phyloP scores from a whole-genome alignment of 441 rosid genomes.

The Sinapis alba region DNA sequence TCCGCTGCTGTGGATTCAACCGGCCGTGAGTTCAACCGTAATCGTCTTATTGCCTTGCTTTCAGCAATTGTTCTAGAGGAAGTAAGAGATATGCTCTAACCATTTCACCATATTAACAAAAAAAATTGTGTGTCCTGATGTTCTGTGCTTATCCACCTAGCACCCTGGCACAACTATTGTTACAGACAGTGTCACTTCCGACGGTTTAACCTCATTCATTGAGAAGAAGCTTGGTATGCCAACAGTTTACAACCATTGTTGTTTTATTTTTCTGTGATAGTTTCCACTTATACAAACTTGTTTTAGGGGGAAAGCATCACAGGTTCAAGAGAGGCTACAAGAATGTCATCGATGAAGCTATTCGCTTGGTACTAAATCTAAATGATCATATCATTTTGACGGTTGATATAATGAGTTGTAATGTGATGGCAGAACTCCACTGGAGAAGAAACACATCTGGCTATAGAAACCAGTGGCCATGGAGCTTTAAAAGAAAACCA shows the following conservation, averaged over 20 bases:
- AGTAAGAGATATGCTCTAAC: slow-evolving; percentile 52
- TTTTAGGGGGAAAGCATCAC: slow-evolving; percentile 90
- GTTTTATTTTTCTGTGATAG: slow-evolving; percentile 21
- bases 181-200: slow-evolving; percentile 98
- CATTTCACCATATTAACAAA: not conserved
- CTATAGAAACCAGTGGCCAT: slow-evolving; percentile 75
- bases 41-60: slow-evolving; percentile 87
- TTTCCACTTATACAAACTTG: slow-evolving; percentile 26
- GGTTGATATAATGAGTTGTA: not conserved
- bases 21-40: slow-evolving; percentile 89
- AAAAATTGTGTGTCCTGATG: slow-evolving; percentile 4
- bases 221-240: slow-evolving; percentile 85
- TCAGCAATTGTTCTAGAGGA: slow-evolving; percentile 97
- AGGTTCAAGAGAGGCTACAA: slow-evolving; percentile 97
- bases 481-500: slow-evolving; percentile 97
- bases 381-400: slow-evolving; percentile 1
- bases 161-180: slow-evolving; percentile 96
- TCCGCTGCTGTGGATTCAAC: slow-evolving; percentile 98
- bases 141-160: slow-evolving; percentile 44
- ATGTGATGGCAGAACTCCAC: not conserved
- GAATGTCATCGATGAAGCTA: slow-evolving; percentile 97
- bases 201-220: slow-evolving; percentile 83
- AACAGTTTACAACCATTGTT: slow-evolving; percentile 8
- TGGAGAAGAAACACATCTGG: slow-evolving; percentile 88
- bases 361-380: slow-evolving; percentile 71